phyloP scores from a whole-genome alignment of 345 rosid genomes.

The Populus euphratica region DNA sequence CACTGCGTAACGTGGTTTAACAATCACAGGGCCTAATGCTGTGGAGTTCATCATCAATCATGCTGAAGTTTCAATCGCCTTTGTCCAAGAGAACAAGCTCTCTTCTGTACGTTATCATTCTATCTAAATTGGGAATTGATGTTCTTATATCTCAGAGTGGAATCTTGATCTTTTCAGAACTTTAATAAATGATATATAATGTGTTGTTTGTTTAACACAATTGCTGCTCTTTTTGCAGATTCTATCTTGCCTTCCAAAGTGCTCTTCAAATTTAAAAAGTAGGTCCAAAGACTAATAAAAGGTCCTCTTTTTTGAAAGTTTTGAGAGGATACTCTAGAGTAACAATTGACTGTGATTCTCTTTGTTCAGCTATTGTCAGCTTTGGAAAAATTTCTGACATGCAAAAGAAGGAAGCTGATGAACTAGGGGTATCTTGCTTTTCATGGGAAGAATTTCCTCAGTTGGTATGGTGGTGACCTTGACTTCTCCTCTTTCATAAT shows the following conservation, averaged over 20 bases:
- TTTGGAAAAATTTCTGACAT: slow-evolving; percentile 49
- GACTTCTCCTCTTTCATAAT: neutral
- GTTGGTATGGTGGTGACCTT: slow-evolving; percentile 38
- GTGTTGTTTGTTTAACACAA: slow-evolving; percentile 2
- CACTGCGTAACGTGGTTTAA: neutral
- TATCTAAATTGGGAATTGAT: neutral
- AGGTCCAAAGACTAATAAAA: slow-evolving; percentile 19
- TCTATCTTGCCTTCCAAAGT: slow-evolving; percentile 61
- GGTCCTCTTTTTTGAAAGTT: neutral
- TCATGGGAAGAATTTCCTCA: slow-evolving; percentile 73
- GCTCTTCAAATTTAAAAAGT: slow-evolving; percentile 67
- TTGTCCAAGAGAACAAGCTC: slow-evolving; percentile 76
- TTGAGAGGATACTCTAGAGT: neutral
- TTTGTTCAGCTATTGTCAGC: slow-evolving; percentile 68
- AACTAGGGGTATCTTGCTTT: slow-evolving; percentile 62
- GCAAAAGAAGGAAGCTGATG: slow-evolving; percentile 75
- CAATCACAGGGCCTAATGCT: slow-evolving; percentile 71
- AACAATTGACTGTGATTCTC: neutral
- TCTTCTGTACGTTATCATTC: slow-evolving; percentile 52
- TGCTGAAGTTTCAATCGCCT: slow-evolving; percentile 75
- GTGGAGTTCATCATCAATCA: slow-evolving; percentile 92
- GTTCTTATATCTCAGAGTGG: neutral
- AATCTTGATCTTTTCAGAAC: neutral
- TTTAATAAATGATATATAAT: neutral
- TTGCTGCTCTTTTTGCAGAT: slow-evolving; percentile 42